phyloP scores from a whole-genome alignment of 1,284 basidiomycete species.

The Moesziomyces aphidis region DNA sequence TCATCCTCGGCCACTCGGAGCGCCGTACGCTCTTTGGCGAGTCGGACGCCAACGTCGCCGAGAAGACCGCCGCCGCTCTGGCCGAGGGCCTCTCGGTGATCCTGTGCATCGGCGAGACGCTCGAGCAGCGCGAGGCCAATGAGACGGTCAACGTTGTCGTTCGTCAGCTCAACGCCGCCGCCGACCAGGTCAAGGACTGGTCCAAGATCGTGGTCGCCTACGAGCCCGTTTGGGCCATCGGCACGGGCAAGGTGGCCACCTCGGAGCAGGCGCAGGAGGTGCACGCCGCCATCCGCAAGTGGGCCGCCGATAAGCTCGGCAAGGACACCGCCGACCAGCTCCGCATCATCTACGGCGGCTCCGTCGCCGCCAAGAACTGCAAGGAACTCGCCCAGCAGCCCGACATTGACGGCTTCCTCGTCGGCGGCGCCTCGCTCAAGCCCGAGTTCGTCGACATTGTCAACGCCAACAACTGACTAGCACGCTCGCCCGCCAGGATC shows the following conservation, averaged over 20 bases:
- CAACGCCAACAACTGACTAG: constrained; percentile 72
- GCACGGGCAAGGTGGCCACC: constrained; percentile 95
- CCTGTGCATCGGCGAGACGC: constrained; percentile 94
- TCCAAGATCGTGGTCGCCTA: constrained; percentile 90
- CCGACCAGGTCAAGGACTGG: constrained; percentile 80
- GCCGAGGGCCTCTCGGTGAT: constrained; percentile 84
- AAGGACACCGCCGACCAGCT: constrained; percentile 78
- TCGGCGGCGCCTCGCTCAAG: constrained; percentile 97
- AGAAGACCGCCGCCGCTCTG: constrained; percentile 83
- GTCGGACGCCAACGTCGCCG: constrained; percentile 82
- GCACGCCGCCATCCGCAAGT: constrained; percentile 85
- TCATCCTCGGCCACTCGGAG: constrained; percentile 98
- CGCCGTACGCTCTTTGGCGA: constrained; percentile 93
- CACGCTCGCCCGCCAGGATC: constrained; percentile 38
- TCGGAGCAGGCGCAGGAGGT: constrained; percentile 89
- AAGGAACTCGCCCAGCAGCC: constrained; percentile 75
- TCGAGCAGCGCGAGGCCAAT: constrained; percentile 84
- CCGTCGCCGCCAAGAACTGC: constrained; percentile 88
- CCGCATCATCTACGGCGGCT: constrained; percentile 95
- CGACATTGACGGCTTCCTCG: constrained; percentile 98
- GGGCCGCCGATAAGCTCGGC: constrained; percentile 78
- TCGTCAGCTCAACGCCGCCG: constrained; percentile 83
- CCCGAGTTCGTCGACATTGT: constrained; percentile 85
- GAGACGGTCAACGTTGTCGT: constrained; percentile 85
- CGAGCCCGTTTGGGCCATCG: constrained; percentile 92